These are phyloP conservation scores for Diaporthe citri DNA, from an alignment of 2,329 filamentous ascomycete species.

Conservation along the genomic window DNA sequence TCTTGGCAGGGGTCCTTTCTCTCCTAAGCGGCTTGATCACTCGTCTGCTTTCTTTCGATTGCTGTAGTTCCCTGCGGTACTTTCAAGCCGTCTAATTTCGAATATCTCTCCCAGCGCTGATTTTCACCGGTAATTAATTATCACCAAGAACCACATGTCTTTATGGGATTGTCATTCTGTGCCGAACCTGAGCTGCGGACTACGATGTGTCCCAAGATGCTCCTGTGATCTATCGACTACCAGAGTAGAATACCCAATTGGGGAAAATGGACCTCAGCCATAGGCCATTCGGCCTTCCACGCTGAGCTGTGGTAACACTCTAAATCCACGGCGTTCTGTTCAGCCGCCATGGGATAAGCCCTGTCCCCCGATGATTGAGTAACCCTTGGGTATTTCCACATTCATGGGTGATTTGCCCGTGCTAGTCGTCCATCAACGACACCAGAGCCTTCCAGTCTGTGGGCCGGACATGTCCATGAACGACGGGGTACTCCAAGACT, in stretches of 20 bases:
- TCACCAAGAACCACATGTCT: neutral
- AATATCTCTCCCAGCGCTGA: neutral
- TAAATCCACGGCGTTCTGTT: neutral
- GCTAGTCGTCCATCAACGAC: neutral
- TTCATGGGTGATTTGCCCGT: neutral
- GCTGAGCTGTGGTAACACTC: neutral
- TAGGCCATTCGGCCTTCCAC: neutral
- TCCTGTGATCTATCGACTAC: neutral
- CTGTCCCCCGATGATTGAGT: neutral
- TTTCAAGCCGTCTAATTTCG: neutral
- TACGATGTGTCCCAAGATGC: neutral
- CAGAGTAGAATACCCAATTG: neutral
- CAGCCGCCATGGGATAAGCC: neutral
- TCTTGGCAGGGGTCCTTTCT: conserved; percentile 20
- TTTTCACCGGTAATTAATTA: neutral
- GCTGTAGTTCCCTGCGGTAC: neutral
- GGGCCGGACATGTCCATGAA: neutral
- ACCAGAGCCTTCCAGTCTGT: neutral
- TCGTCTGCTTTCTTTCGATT: neutral
- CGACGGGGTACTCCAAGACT: neutral
- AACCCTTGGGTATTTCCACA: neutral
- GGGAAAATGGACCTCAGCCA: neutral
- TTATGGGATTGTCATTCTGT: neutral
- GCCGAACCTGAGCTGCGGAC: neutral
- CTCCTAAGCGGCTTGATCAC: neutral